Base-by-base conservation (phyloP, 768 basidiomycete genomes). In the Trichaptum fuscoviolaceum region DNA sequence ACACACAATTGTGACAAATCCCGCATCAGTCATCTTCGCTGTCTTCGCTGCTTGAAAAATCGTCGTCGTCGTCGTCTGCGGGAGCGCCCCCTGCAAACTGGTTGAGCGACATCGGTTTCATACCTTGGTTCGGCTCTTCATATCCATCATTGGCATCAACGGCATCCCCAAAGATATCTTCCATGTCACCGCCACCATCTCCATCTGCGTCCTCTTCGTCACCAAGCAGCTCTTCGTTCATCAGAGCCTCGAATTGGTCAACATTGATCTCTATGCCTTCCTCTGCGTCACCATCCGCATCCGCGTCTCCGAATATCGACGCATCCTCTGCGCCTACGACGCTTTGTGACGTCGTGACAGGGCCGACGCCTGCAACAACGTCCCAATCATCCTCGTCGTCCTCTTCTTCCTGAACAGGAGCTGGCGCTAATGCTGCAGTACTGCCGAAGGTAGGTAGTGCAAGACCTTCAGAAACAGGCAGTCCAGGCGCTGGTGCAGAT, bases 311-410 rank as follows among this genome's bases (percentile, higher is more conserved):
- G 18, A 71, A 72, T 73, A 82, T 73, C 58, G 78, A 52, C 42
- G 3, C 10, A 52, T 52, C 42, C 42, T 52, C 42, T 52, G 42
- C 73, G 25, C 75, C 67, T 63, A 81, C 78, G 65, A 82, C 70
- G 5, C 75, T 66, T 34, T 30, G 30, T 8, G 75, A 69, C 24
- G 65, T 68, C 18, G 73, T 69, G 42, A 63, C 62, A 24, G 64
- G 61, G 35, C 66, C 67, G 24, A 63, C 30, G 62, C 57, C 57
- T n/a, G 69, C 73, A 0, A 85, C 81, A 58, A 78, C 75, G 65
- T 87, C 85, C 86, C 85, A 88, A 20, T 83, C 84, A 23, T 78
- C 80, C 57, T 86, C 86, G 4, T 82, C 76, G 23, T 82, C 81
- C 2, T 79, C 77, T 1, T 75, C 81, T 6, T 70, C 70, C 20